These are phyloP conservation scores for Cubamyces sp. DNA, from an alignment of 768 basidiomycete genomes.

Conservation along the genomic window DNA sequence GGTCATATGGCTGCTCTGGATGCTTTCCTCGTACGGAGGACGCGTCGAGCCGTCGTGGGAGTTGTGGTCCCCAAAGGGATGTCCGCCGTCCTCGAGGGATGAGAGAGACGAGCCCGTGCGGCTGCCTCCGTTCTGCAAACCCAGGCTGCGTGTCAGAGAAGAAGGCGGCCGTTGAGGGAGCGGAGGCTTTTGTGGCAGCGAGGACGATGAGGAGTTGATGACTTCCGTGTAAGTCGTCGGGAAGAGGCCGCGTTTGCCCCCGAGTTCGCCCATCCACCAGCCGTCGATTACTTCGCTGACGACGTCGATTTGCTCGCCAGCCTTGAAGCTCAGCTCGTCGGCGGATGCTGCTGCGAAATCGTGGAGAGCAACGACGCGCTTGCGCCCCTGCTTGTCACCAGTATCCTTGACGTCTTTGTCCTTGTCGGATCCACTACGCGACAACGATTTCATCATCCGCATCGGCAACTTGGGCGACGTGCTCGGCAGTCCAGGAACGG, in stretches of 20 bases:
- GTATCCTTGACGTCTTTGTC: slow-evolving; percentile 42
- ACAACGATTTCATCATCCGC: slow-evolving; percentile 55
- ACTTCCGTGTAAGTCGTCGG: slow-evolving; percentile 76
- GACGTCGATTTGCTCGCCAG: slow-evolving; percentile 77
- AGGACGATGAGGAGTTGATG: slow-evolving; percentile 35
- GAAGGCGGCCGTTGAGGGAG: slow-evolving; percentile 31
- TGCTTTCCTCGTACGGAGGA: slow-evolving; percentile 45
- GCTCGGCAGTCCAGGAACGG: slow-evolving; percentile 6
- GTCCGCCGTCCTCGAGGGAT: slow-evolving; percentile 42
- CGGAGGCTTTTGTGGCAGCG: slow-evolving; percentile 30
- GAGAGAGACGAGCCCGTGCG: slow-evolving; percentile 16
- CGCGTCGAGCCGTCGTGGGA: slow-evolving; percentile 42
- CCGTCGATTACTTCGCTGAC: slow-evolving; percentile 82
- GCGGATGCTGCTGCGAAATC: slow-evolving; percentile 69
- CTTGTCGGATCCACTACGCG: slow-evolving; percentile 37
- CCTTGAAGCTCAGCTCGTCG: slow-evolving; percentile 78
- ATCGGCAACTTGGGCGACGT: slow-evolving; percentile 33
- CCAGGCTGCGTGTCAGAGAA: slow-evolving; percentile 17
- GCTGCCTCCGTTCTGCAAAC: slow-evolving; percentile 8
- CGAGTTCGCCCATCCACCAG: slow-evolving; percentile 88
- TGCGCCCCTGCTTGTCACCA: slow-evolving; percentile 24
- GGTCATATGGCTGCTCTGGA: slow-evolving; percentile 19
- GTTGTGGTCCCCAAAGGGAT: slow-evolving; percentile 50
- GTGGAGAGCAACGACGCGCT: slow-evolving; percentile 67
- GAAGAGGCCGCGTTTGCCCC: slow-evolving; percentile 78